phyloP scores from a whole-genome alignment of 495 filamentous ascomycete genomes.

The Penicillium coffeae region DNA sequence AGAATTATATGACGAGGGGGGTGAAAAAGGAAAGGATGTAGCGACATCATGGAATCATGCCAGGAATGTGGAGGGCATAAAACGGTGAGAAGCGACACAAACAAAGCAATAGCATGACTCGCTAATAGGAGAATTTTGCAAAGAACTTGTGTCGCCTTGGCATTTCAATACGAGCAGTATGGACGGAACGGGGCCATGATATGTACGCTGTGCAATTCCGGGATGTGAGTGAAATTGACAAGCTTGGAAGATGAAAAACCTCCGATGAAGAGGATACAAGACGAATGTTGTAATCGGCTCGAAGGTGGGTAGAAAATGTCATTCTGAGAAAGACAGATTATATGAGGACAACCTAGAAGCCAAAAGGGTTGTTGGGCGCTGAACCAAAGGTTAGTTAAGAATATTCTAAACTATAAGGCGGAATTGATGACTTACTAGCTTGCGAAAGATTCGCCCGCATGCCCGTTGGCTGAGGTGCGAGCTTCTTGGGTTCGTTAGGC shows the following conservation, averaged over 20 bases:
- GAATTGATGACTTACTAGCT: constrained; percentile 72
- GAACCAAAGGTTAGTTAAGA: constrained; percentile 21
- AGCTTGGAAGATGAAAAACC: constrained; percentile 15
- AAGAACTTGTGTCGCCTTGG: constrained; percentile 8
- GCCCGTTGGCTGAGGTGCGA: constrained; percentile 87
- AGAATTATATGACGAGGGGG: constrained; percentile 9
- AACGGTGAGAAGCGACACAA: neutral
- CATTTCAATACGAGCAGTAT: constrained; percentile 13
- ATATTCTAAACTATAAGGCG: neutral
- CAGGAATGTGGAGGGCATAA: neutral
- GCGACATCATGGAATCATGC: constrained; percentile 1
- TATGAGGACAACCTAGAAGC: constrained; percentile 55
- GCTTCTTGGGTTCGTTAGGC: constrained; percentile 61
- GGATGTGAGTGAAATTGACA: constrained; percentile 13
- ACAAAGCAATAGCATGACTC: constrained; percentile 7
- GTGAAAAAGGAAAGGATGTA: constrained; percentile 1
- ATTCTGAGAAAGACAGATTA: constrained; percentile 12
- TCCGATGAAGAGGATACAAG: neutral
- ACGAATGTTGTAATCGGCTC: neutral
- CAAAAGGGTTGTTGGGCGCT: constrained; percentile 92
- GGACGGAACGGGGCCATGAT: constrained; percentile 10
- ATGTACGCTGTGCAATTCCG: constrained; percentile 23
- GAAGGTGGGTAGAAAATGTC: constrained; percentile 12
- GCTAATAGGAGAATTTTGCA: constrained; percentile 16
- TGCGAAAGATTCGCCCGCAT: constrained; percentile 81